Evolutionary conservation across 2,329 filamentous ascomycete genomes (phyloP).

Genomic region (Fusarium equiseti): DNA sequence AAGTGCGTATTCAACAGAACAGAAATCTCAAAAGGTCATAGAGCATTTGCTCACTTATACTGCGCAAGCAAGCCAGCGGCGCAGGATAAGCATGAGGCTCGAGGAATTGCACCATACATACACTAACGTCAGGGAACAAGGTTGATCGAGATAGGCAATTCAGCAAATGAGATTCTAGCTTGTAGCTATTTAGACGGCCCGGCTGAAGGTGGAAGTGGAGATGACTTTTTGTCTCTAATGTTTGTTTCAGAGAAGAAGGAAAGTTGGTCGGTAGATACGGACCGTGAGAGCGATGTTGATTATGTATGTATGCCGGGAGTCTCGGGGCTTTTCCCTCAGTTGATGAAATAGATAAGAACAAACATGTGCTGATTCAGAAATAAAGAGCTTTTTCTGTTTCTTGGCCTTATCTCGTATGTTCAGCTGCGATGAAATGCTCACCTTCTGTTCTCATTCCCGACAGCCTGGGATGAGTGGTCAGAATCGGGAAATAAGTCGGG

Average conservation of each 20-base stretch:
- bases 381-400: background rate
- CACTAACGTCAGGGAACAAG: slow-evolving; percentile 33
- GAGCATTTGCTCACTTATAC: slow-evolving; percentile 21
- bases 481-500: slow-evolving; percentile 32
- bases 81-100: slow-evolving; percentile 16
- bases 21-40: background rate
- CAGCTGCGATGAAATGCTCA: slow-evolving; percentile 4
- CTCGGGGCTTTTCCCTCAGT: background rate
- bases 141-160: slow-evolving; percentile 24
- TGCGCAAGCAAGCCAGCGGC: slow-evolving; percentile 1
- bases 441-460: slow-evolving; percentile 12
- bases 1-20: slow-evolving; percentile 2
- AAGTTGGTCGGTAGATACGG: slow-evolving; percentile 41
- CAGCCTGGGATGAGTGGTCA: slow-evolving; percentile 22
- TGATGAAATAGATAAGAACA: background rate
- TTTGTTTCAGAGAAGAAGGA: slow-evolving; percentile 3
- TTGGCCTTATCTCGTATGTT: slow-evolving; percentile 8
- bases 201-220: slow-evolving; percentile 22
- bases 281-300: slow-evolving; percentile 41
- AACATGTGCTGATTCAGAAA: background rate
- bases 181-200: slow-evolving; percentile 19
- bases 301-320: background rate
- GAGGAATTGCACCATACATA: background rate
- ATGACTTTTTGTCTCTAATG: slow-evolving; percentile 5
- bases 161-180: slow-evolving; percentile 2